A percentile compares a stretch with the other conserved stretches of the same genome.
Evolutionary conservation across 305 asterid species (phyloP).

Genomic region (Fraxinus sp.): DNA sequence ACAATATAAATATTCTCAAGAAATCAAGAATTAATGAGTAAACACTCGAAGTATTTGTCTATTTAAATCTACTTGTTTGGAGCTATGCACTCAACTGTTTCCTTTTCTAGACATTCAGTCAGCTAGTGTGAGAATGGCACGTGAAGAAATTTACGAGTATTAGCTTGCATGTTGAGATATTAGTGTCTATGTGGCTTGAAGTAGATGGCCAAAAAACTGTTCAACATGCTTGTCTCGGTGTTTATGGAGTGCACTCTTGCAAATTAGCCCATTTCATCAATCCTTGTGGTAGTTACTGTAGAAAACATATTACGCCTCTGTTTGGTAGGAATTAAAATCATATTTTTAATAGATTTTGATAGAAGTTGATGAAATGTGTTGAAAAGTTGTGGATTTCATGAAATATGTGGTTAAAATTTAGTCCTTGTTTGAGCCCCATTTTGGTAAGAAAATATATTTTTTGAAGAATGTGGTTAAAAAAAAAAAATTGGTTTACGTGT

Average conservation of each 20-base stretch:
- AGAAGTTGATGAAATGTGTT: not conserved
- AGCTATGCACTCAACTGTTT: not conserved
- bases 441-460: too few relatives aligned
- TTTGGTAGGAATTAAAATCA: too few relatives aligned
- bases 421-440: too few relatives aligned
- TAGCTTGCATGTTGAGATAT: not conserved
- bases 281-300: not conserved
- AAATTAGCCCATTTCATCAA: not conserved
- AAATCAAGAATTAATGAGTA: not conserved
- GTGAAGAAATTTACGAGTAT: not conserved
- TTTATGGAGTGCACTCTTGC: not conserved
- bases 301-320: not conserved
- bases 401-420: too few relatives aligned
- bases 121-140: slow-evolving; percentile 6
- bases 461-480: too few relatives aligned
- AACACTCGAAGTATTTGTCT: not conserved
- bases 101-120: not conserved
- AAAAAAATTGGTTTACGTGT: too few relatives aligned
- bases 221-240: not conserved
- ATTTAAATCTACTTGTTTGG: not conserved
- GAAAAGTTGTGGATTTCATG: not conserved
- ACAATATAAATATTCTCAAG: not conserved
- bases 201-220: not conserved
- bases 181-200: slow-evolving; percentile 9
- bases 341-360: too few relatives aligned